Base-by-base conservation (phyloP, 257 asterid genomes). In the Cruciata laevipes region DNA sequence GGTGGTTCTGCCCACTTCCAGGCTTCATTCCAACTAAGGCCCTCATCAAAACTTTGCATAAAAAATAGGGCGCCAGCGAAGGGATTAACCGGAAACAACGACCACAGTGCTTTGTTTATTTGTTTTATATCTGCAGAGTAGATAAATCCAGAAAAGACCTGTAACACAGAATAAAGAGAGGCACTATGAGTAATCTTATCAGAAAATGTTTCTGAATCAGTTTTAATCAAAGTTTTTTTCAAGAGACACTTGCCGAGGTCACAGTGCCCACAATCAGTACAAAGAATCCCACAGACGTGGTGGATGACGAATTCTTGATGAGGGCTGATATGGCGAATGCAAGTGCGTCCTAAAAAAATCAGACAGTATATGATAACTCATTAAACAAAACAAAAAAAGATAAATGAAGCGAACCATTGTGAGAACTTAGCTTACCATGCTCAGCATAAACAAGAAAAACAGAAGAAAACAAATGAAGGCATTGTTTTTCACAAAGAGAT, bases 1-100 rank as follows among this genome's bases (percentile, higher is more conserved):
- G 37, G 60, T 35, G 80, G 69, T 23, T 7, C 9, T 16, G 18
- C 37, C 68, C 44, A 0, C 23, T 2, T 83, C 61, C 65, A 61
- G 1, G 10, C 42, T 17, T 65, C 27, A 20, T 65, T 73, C 81
- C 75, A 73, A 69, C 73, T 65, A 49, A 81, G 65, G 55, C 77
- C 68, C 2, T 47, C n/a, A 0, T 49, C 16, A 0, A 2, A 6
- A 37, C 8, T 37, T 6, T 21, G 69, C 47, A 81, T 72, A 49
- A 21, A 16, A 10, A 0, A 0, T 16, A 81, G 76, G 20, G 71
- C 83, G 40, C 73, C 72, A 5, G 69, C 11, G 47, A 82, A 76
- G 21, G 77, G 81, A 75, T 75, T 75, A 27, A 83, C 79, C 12
- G 86, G 83, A 42, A 82, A 78, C 16, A 82, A 32, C 42, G 86